Percentiles rank a stretch among this genome's conserved stretches.
phyloP scores from a whole-genome alignment of 2,329 filamentous ascomycete species.

The Fusarium cicatricum region DNA sequence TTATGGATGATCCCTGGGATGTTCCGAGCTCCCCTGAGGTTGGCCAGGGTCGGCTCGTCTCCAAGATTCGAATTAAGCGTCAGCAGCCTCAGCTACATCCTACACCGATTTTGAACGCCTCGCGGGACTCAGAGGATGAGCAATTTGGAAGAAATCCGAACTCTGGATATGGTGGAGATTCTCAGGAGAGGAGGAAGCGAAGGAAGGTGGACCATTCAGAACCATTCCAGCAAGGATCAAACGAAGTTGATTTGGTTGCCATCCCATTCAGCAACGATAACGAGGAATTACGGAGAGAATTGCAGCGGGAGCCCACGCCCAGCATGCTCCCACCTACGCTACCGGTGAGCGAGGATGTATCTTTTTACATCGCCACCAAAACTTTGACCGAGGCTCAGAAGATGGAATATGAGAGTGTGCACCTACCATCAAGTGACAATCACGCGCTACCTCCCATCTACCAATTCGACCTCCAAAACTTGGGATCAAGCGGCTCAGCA shows the following conservation, averaged over 20 bases:
- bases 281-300: slow-evolving; percentile 12
- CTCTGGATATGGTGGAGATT: neutral
- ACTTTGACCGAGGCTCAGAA: slow-evolving; percentile 50
- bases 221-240: slow-evolving; percentile 22
- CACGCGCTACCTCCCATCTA: slow-evolving; percentile 28
- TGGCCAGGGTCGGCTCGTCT: slow-evolving; percentile 9
- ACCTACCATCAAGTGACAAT: slow-evolving; percentile 27
- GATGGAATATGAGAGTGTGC: slow-evolving; percentile 46
- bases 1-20: slow-evolving; percentile 52
- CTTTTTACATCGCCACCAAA: slow-evolving; percentile 47
- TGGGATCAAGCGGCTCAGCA: slow-evolving; percentile 45
- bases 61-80: slow-evolving; percentile 30
- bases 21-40: slow-evolving; percentile 54
- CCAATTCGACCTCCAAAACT: slow-evolving; percentile 27
- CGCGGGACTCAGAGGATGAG: neutral
- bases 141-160: neutral
- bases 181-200: slow-evolving; percentile 32
- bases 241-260: slow-evolving; percentile 40
- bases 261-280: slow-evolving; percentile 36
- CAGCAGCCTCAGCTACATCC: slow-evolving; percentile 8
- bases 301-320: slow-evolving; percentile 21
- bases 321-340: slow-evolving; percentile 43
- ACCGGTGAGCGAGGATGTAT: slow-evolving; percentile 39
- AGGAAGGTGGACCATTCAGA: slow-evolving; percentile 31
- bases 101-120: neutral